These are phyloP conservation scores for Bipolaris cookei DNA, from an alignment of 2,329 filamentous ascomycete species.

Conservation along the genomic window DNA sequence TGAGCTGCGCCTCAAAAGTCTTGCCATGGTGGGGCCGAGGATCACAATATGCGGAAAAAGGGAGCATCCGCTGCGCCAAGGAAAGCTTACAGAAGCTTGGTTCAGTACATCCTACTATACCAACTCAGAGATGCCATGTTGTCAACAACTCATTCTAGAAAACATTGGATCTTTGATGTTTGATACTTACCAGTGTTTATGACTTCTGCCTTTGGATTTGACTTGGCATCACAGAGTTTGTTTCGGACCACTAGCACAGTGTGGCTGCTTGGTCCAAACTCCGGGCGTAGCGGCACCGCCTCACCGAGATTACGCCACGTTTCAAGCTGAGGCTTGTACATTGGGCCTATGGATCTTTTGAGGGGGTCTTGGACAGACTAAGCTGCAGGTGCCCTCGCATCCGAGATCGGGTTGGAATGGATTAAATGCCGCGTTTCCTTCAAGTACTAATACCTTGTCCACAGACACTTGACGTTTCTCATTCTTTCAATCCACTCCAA, in stretches of 20 bases:
- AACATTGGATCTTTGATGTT: too few relatives aligned
- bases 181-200: not conserved
- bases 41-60: not conserved
- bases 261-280: not conserved
- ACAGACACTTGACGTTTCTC: not conserved
- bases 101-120: not conserved
- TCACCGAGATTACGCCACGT: conserved; percentile 14
- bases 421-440: conserved; percentile 22
- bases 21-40: conserved; percentile 2
- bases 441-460: not conserved
- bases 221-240: not conserved
- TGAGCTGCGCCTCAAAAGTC: conserved; percentile 12
- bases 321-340: conserved; percentile 11
- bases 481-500: not conserved
- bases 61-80: conserved; percentile 14
- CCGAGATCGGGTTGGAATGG: not conserved
- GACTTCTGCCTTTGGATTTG: not conserved
- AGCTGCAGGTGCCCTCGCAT: conserved; percentile 4
- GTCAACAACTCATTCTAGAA: not conserved
- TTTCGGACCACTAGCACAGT: not conserved
- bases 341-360: conserved; percentile 10
- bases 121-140: not conserved
- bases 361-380: conserved; percentile 1
- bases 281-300: conserved; percentile 6
- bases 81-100: conserved; percentile 23